Conservation (phyloP, 192 early-diverging fungal genomes). For the Haplosporangium gracile region DNA sequence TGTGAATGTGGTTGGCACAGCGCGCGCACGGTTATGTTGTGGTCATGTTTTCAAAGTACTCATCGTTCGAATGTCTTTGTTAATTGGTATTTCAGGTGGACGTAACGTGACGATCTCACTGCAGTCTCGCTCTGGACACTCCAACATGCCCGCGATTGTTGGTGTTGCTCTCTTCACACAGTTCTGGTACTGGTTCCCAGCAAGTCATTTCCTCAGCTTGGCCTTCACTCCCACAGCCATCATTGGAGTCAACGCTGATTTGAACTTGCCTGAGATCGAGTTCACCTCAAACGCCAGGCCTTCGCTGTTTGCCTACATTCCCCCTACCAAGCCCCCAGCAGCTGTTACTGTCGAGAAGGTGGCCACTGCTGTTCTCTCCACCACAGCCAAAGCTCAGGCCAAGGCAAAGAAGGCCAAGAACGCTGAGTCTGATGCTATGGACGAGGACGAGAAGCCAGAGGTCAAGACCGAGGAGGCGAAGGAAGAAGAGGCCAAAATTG, state of each 20-base stretch:
- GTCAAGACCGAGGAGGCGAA: slow-evolving; percentile 70
- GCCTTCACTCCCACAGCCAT: slow-evolving; percentile 96
- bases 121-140: slow-evolving; percentile 86
- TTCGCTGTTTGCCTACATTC: slow-evolving; percentile 94
- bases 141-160: slow-evolving; percentile 96
- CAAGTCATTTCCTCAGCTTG: slow-evolving; percentile 95
- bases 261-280: slow-evolving; percentile 89
- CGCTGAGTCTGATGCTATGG: slow-evolving; percentile 48
- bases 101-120: slow-evolving; percentile 97
- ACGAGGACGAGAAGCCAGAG: slow-evolving; percentile 72
- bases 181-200: slow-evolving; percentile 99
- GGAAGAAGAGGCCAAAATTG: slow-evolving; percentile 72
- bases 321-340: slow-evolving; percentile 85
- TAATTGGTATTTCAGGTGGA: slow-evolving; percentile 68
- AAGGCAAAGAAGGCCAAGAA: slow-evolving; percentile 84
- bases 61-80: not conserved
- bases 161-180: slow-evolving; percentile 99
- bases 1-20: not conserved
- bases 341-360: slow-evolving; percentile 89
- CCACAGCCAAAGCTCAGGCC: slow-evolving; percentile 93
- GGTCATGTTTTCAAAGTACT: not conserved
- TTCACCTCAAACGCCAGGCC: slow-evolving; percentile 88
- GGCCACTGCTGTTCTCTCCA: slow-evolving; percentile 95
- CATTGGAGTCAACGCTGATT: slow-evolving; percentile 93
- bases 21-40: not conserved